These are phyloP conservation scores for Zygosaccharomyces pseudorouxii DNA, from an alignment of 805 yeast species.

Conservation along the genomic window DNA sequence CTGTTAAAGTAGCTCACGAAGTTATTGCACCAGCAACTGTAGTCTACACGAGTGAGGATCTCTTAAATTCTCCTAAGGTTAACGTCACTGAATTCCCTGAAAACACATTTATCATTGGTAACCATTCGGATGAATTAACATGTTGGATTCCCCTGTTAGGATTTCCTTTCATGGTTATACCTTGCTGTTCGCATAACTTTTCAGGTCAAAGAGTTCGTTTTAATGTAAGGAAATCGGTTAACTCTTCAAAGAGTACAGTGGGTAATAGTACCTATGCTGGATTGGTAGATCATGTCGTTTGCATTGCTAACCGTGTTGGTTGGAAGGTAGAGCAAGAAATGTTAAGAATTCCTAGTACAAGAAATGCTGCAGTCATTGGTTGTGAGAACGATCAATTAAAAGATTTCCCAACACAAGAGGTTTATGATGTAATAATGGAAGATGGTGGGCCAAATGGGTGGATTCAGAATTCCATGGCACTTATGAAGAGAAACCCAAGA, in stretches of 20 bases:
- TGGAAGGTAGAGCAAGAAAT: constrained; percentile 85
- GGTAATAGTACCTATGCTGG: constrained; percentile 71
- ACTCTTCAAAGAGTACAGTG: constrained; percentile 5
- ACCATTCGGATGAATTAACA: constrained; percentile 91
- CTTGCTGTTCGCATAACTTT: constrained; percentile 89
- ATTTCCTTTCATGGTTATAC: constrained; percentile 84
- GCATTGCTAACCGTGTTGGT: constrained; percentile 61
- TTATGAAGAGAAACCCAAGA: constrained; percentile 68
- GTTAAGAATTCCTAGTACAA: constrained; percentile 88
- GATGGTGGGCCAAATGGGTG: constrained; percentile 93
- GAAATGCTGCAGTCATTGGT: constrained; percentile 88
- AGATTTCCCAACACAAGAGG: constrained; percentile 33
- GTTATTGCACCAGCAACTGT: constrained; percentile 43
- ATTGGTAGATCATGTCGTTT: constrained; percentile 78
- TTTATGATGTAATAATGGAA: constrained; percentile 57
- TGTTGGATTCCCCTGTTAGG: constrained; percentile 92
- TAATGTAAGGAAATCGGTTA: constrained; percentile 39
- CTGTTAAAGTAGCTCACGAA: constrained; percentile 38
- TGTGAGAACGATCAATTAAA: constrained; percentile 37
- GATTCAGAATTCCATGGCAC: constrained; percentile 73
- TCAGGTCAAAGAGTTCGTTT: constrained; percentile 72
- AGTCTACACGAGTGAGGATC: constrained; percentile 34
- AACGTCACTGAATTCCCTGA: constrained; percentile 62
- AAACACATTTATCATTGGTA: constrained; percentile 82
- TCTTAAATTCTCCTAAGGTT: constrained; percentile 50